Percentiles rank a stretch among this genome's conserved stretches.
These are phyloP conservation scores for Barnettozyma pratensis DNA, from an alignment of 805 yeast genomes.

Conservation along the genomic window DNA sequence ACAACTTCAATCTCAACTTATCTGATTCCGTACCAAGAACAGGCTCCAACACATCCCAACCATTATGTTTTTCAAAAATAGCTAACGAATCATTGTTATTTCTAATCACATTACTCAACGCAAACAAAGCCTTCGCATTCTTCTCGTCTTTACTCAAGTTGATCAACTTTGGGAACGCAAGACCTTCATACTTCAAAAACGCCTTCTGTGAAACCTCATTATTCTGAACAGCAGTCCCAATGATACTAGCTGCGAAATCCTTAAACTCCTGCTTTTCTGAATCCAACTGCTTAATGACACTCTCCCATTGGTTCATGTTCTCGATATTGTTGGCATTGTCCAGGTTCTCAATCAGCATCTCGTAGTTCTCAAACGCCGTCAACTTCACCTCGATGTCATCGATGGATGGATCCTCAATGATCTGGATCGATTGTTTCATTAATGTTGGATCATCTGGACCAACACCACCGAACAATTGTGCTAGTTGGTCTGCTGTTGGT, in stretches of 20 bases:
- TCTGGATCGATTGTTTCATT: conserved; percentile 72
- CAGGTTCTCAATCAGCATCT: conserved; percentile 86
- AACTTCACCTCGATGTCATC: conserved; percentile 53
- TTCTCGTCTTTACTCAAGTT: conserved; percentile 33
- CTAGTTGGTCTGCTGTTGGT: conserved; percentile 75
- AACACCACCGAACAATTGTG: conserved; percentile 69
- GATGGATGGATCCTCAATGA: conserved; percentile 53
- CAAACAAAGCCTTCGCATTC: conserved; percentile 66
- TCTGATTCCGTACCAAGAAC: conserved; percentile 21
- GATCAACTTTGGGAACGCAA: conserved; percentile 39
- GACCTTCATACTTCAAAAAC: conserved; percentile 47
- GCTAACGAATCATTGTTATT: conserved; percentile 56
- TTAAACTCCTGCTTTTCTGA: conserved; percentile 42
- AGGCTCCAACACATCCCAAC: conserved; percentile 53
- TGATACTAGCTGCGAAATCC: conserved; percentile 59
- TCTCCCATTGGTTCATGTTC: conserved; percentile 75
- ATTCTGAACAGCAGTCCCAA: conserved; percentile 92
- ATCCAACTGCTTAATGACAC: conserved; percentile 51
- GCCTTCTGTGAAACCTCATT: conserved; percentile 71
- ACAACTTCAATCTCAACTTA: conserved; percentile 46
- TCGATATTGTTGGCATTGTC: conserved; percentile 94
- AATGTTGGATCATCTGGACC: conserved; percentile 78
- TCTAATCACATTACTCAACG: conserved; percentile 67
- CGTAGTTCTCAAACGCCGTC: conserved; percentile 83
- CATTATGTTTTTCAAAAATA: conserved; percentile 50